Evolutionary conservation across 2,329 filamentous ascomycete species (phyloP), one percentile per base, ranked within the genome.

Genomic region (Hymenotorrendiella dingleyae): DNA sequence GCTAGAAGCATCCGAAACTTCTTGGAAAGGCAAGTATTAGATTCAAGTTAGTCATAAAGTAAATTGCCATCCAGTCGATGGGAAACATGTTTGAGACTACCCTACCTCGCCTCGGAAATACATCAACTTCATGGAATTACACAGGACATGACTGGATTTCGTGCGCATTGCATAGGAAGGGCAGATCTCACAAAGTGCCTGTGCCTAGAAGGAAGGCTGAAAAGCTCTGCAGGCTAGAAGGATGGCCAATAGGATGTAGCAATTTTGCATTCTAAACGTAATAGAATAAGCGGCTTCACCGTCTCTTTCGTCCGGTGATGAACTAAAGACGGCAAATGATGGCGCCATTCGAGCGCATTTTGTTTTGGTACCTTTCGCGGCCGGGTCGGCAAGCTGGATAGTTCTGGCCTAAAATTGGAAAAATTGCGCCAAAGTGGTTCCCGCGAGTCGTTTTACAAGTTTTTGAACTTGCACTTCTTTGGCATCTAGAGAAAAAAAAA

Each of bases 291-390:
- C 9, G 32, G 32, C 32, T 34, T 21, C 32, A 22, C 32, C 19
- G 32, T 34, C 17, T 17, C 14, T 6, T 22, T 34, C 11, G 30
- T 34, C 22, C 30, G 30, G 30, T 34, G 30, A 34, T 34, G 32
- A 20, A 22, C 19, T 12, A 22, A 17, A 34, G 16, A 34, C 11
- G 32, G 16, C 12, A 10, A 34, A 22, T n/a, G 5, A 34, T 34
- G 32, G 32, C 32, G 32, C 32, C 32, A 34, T 34, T 21, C 11
- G n/a, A n/a, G n/a, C n/a, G n/a, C n/a, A n/a, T n/a, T n/a, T n/a
- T n/a, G n/a, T n/a, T n/a, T n/a, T n/a, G n/a, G n/a, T n/a, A n/a
- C n/a, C n/a, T n/a, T n/a, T n/a, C n/a, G n/a, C n/a, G n/a, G n/a
- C n/a, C n/a, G n/a, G n/a, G n/a, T n/a, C n/a, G n/a, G n/a, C n/a